Base-by-base conservation (phyloP, 2,329 filamentous ascomycete species). In the Endoconidiophora laricicola region DNA sequence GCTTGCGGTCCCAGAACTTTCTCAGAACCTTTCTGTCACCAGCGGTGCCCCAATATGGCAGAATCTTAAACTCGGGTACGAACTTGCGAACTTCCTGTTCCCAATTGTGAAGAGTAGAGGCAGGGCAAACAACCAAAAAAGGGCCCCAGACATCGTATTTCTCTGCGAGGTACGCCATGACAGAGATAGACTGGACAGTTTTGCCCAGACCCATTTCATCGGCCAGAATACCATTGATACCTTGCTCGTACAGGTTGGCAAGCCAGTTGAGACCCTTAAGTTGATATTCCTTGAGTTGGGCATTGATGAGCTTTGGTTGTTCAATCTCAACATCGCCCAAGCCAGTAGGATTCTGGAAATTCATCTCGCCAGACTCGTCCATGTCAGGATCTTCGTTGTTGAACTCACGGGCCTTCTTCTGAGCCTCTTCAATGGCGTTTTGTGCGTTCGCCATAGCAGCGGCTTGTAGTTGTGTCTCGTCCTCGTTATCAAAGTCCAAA, bases 201-300 rank as follows among this genome's bases (percentile, higher is more conserved):
- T 98, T 98, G 64, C 91, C 91, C 22, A 98, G 84, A 78, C 91
- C 91, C 91, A 98, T 98, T 68, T 98, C 91, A 63, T 98, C 91
- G 56, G 91, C 91, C 55, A 98, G 72, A 59, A 98, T 98, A 66
- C 90, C 90, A 68, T 96, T 96, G 83, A 98, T 98, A 63, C 91
- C 91, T 66, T 98, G 91, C 65, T 98, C 91, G 69, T 98, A 98
- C 57, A 98, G 67, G 63, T 98, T 96, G 69, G 94, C 91, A 49
- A 98, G 78, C 91, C 91, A 98, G 63, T 96, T 98, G 63, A 98
- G 83, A 67, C 91, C 91, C 71, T 98, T 98, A 63, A 98, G 72
- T 69, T 98, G 91, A 67, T 98, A 98, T 64, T 98, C 91, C 64
- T 98, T 98, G 60, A 98, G 78, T 62, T 94, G 86, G 47, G 88